Evolutionary conservation across 768 basidiomycete genomes (phyloP).

Genomic region (Pleurotus ostreatus): DNA sequence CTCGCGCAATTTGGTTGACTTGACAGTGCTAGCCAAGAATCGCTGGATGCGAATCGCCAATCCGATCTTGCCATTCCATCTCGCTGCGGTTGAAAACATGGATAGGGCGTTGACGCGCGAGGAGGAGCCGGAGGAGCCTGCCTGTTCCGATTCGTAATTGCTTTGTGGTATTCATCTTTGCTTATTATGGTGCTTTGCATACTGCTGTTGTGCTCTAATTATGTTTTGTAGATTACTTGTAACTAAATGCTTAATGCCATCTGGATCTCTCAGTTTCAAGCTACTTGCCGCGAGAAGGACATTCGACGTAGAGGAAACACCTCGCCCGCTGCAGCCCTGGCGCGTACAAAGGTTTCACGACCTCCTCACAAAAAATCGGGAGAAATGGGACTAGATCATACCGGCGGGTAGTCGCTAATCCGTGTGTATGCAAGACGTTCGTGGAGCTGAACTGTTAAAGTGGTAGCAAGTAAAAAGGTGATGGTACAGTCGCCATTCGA

Average conservation of each 20-base stretch:
- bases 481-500: no score
- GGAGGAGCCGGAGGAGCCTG: slow-evolving; percentile 13
- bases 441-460: no score
- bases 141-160: neutral
- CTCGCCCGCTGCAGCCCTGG: no score
- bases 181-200: slow-evolving; percentile 3
- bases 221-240: neutral
- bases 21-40: slow-evolving; percentile 54
- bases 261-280: no score
- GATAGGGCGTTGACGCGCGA: slow-evolving; percentile 35
- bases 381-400: no score
- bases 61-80: slow-evolving; percentile 65
- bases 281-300: no score
- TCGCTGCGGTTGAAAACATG: slow-evolving; percentile 70
- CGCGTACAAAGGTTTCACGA: no score
- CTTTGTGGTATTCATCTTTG: neutral
- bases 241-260: neutral
- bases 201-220: neutral
- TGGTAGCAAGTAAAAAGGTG: no score
- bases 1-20: slow-evolving; percentile 64
- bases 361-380: no score
- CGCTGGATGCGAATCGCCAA: slow-evolving; percentile 47
- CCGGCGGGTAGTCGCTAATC: no score
- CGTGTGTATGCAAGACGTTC: no score
- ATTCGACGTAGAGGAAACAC: no score